Evolutionary conservation across 2,329 filamentous ascomycete genomes (phyloP), one percentile per base, ranked within the genome.

Genomic region (Eutypa lata): DNA sequence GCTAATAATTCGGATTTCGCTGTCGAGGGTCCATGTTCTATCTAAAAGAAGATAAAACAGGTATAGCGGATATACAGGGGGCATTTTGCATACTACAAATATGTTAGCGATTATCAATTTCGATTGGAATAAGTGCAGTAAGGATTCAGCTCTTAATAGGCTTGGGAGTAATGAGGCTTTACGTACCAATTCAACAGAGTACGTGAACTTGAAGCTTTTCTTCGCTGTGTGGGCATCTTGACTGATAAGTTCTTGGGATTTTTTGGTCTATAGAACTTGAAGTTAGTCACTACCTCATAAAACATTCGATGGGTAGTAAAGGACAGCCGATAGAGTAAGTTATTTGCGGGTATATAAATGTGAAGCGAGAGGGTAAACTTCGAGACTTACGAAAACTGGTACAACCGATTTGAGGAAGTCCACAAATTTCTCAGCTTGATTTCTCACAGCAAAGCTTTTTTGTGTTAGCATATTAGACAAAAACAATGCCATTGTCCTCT

Each of bases 181-280:
- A 45, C 42, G 21, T 45, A 45, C 42, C 47, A 99, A 73, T 68
- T 97, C 90, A 50, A 88, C 85, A 0, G 91, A 95, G 73, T 86
- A 97, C 45, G 89, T 88, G 74, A 97, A 97, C 71, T 99, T 99
- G 82, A 93, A 97, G 33, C 88, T 91, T 72, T 90, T 94, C 55
- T 87, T 89, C 16, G 88, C 89, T 1, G 92, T 97, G 73, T 99
- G 94, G 13, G 88, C 83, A 71, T 99, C 93, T 76, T 91, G 86
- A 4, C 91, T 96, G 62, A 99, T 97, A 46, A 97, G 81, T 70
- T 97, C 90, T 66, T 95, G 88, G n/a, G 87, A 89, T 64, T 92
- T 90, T 75, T 94, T 95, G 60, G 84, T 78, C 55, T 86, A 84
- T 54, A 91, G 18, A 19, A 13, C 18, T 42, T 22, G 37, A 38